Conservation (phyloP, 768 basidiomycete species). For the Gymnopilus junonius region DNA sequence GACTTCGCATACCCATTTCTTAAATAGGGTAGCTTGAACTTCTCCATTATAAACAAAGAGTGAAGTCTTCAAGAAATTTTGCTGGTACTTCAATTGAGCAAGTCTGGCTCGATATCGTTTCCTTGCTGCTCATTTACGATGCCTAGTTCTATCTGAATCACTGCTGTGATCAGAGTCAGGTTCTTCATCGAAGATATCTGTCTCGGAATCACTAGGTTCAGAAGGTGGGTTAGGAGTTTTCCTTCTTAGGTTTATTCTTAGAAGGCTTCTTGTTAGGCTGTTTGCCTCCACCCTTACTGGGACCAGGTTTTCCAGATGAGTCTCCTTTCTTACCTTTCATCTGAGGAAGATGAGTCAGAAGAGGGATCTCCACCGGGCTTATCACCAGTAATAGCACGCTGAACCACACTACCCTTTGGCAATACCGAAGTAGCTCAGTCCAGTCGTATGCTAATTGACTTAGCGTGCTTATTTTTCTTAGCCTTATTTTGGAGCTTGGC, state of each 20-base stretch:
- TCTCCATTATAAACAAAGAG: neutral
- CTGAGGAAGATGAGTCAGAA: neutral
- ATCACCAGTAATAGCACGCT: neutral
- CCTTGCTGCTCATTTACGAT: neutral
- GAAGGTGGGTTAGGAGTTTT: neutral
- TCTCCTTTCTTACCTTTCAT: neutral
- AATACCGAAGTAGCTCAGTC: neutral
- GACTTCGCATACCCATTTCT: too few relatives aligned
- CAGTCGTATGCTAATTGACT: neutral
- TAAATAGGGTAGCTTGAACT: neutral
- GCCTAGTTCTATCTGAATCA: neutral
- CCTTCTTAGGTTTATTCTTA: neutral
- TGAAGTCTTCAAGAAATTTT: neutral
- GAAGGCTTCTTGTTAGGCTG: neutral
- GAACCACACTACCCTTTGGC: neutral
- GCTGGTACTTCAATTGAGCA: neutral
- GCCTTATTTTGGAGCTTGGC: neutral
- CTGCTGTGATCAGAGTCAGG: constrained; percentile 5
- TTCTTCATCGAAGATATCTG: neutral
- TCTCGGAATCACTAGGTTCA: neutral
- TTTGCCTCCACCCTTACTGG: too few relatives aligned
- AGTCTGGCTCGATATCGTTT: neutral
- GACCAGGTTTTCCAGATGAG: neutral
- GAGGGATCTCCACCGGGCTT: neutral
- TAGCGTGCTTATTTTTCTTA: neutral